phyloP scores from a whole-genome alignment of 2,329 filamentous ascomycete species.

The Colletotrichum echinochloae region DNA sequence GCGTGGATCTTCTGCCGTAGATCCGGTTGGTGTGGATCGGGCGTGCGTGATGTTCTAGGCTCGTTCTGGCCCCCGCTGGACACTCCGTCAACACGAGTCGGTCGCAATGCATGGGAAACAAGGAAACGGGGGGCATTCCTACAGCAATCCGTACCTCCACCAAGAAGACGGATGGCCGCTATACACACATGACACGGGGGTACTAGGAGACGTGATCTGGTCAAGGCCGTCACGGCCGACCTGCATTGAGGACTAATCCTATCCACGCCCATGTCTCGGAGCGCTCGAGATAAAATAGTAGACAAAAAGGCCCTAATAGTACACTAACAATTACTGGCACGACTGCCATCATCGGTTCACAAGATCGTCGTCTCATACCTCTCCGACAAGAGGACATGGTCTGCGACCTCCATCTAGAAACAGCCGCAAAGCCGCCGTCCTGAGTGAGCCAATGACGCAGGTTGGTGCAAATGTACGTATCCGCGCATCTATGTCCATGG shows the following conservation, averaged over 20 bases:
- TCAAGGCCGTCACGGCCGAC: conserved; percentile 29
- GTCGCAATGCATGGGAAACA: conserved; percentile 23
- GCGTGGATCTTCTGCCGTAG: conserved; percentile 11
- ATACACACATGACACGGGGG: background rate
- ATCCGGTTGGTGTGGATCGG: conserved; percentile 19
- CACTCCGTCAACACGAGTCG: conserved; percentile 37
- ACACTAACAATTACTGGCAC: conserved; percentile 42
- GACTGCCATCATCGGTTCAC: conserved; percentile 21
- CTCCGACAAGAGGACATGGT: conserved; percentile 14
- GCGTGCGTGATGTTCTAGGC: conserved; percentile 13
- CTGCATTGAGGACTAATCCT: conserved; percentile 39
- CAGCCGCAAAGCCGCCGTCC: background rate
- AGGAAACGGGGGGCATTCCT: conserved; percentile 24
- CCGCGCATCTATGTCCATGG: conserved; percentile 40
- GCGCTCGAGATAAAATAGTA: conserved; percentile 37
- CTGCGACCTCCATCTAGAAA: conserved; percentile 2
- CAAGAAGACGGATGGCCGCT: background rate
- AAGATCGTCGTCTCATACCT: conserved; percentile 7
- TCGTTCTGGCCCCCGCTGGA: conserved; percentile 18
- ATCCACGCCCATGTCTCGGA: conserved; percentile 28
- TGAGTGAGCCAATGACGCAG: conserved; percentile 5
- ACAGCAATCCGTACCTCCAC: conserved; percentile 5
- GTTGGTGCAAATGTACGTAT: conserved; percentile 41
- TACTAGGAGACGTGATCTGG: conserved; percentile 1
- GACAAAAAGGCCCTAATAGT: conserved; percentile 39